Evolutionary conservation across 345 rosid genomes (phyloP).

Genomic region (Pugionium dolabratum): DNA sequence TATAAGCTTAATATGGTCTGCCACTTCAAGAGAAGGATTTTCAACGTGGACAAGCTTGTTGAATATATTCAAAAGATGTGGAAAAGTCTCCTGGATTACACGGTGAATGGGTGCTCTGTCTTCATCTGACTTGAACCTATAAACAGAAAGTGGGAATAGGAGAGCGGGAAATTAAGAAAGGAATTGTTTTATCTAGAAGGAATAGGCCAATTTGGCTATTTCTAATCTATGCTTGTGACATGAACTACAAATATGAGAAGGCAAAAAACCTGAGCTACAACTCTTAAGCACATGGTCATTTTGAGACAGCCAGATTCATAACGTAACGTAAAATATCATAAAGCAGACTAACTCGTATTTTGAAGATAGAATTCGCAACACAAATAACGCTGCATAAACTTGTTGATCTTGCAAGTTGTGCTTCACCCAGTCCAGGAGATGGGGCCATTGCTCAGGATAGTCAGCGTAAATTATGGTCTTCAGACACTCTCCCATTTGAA

Average conservation of each 20-base stretch:
- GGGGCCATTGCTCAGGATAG: slow-evolving; percentile 99
- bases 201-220: too few species aligned
- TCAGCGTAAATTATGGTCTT: slow-evolving; percentile 92
- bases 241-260: background rate
- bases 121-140: slow-evolving; percentile 96
- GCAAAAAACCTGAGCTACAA: slow-evolving; percentile 13
- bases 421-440: slow-evolving; percentile 85
- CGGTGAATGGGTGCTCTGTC: slow-evolving; percentile 87
- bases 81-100: slow-evolving; percentile 84
- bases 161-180: background rate
- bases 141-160: slow-evolving; percentile 24
- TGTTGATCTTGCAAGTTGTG: slow-evolving; percentile 84
- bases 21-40: slow-evolving; percentile 83
- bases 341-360: slow-evolving; percentile 83
- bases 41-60: slow-evolving; percentile 72
- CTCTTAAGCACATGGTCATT: slow-evolving; percentile 1
- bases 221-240: background rate
- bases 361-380: slow-evolving; percentile 83
- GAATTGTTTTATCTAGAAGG: background rate
- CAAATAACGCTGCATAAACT: slow-evolving; percentile 86
- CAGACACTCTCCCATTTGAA: slow-evolving; percentile 95
- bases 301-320: slow-evolving; percentile 7
- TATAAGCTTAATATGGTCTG: slow-evolving; percentile 94
- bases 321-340: background rate
- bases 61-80: slow-evolving; percentile 78